phyloP scores from a whole-genome alignment of 176 grass and related monocot genomes.

The Triticum monococcum region DNA sequence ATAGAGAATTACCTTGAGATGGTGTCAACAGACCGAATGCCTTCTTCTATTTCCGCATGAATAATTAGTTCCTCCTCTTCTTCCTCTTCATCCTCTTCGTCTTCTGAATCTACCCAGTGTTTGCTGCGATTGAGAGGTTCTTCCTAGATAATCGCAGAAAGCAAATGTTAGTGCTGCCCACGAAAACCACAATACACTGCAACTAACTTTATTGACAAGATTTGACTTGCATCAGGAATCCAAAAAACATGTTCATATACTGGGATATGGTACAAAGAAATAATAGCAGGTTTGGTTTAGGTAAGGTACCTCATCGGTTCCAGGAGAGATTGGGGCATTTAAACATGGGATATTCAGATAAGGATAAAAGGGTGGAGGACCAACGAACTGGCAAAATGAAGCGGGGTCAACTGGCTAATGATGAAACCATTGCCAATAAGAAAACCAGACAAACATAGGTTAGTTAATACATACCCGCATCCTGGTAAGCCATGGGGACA shows the following conservation, averaged over 20 bases:
- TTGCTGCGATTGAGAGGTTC: slow-evolving; percentile 67
- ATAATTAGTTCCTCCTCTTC: too few relatives aligned
- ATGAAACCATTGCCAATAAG: neutral
- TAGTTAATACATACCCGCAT: slow-evolving; percentile 64
- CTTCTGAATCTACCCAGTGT: slow-evolving; percentile 63
- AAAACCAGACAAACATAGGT: neutral
- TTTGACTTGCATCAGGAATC: too few relatives aligned
- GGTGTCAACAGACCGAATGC: slow-evolving; percentile 64
- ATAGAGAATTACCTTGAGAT: slow-evolving; percentile 47
- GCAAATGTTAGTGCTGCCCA: too few relatives aligned
- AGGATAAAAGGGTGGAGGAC: slow-evolving; percentile 87
- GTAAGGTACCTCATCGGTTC: slow-evolving; percentile 61
- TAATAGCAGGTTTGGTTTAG: neutral
- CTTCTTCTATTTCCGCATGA: slow-evolving; percentile 50
- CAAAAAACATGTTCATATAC: too few relatives aligned
- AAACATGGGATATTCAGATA: slow-evolving; percentile 84
- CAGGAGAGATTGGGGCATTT: slow-evolving; percentile 82
- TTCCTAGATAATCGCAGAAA: slow-evolving; percentile 36
- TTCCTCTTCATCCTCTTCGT: too few relatives aligned
- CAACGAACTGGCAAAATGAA: slow-evolving; percentile 60
- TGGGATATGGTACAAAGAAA: too few relatives aligned
- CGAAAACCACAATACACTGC: too few relatives aligned
- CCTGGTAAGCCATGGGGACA: slow-evolving; percentile 95
- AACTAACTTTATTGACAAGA: too few relatives aligned
- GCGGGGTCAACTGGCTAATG: neutral